phyloP scores from a whole-genome alignment of 2,329 filamentous ascomycete species.

The Fusarium tjaetaba region DNA sequence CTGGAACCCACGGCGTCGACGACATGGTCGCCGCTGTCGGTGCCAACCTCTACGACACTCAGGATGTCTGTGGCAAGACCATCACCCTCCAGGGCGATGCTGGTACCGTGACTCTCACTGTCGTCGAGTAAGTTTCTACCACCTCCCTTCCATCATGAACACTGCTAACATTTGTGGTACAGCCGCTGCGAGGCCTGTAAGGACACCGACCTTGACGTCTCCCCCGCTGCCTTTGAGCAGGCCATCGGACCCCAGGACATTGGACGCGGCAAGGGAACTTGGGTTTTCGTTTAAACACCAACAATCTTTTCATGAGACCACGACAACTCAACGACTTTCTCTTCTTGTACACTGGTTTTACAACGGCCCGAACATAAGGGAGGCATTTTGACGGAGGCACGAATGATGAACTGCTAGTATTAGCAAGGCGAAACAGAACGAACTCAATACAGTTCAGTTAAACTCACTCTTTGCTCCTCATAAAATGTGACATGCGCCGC shows the following conservation, averaged over 20 bases:
- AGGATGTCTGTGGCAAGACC: slow-evolving; percentile 67
- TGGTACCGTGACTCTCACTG: slow-evolving; percentile 64
- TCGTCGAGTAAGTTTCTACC: slow-evolving; percentile 63
- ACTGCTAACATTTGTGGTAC: neutral
- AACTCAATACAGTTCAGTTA: slow-evolving; percentile 8
- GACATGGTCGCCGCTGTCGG: slow-evolving; percentile 75
- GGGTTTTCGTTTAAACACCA: slow-evolving; percentile 10
- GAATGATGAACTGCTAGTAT: slow-evolving; percentile 21
- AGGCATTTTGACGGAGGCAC: slow-evolving; percentile 10
- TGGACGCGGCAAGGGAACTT: slow-evolving; percentile 29
- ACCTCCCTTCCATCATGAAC: neutral
- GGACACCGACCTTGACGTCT: slow-evolving; percentile 60
- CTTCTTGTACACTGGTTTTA: slow-evolving; percentile 22
- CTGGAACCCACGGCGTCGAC: slow-evolving; percentile 60
- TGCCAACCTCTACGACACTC: slow-evolving; percentile 72
- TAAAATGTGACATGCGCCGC: neutral
- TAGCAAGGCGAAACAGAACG: neutral
- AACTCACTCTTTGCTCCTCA: neutral
- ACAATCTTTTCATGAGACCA: slow-evolving; percentile 1
- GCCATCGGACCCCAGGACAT: slow-evolving; percentile 49
- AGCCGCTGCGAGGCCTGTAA: slow-evolving; percentile 64
- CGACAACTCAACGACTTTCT: neutral
- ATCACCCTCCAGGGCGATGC: slow-evolving; percentile 67
- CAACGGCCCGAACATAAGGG: slow-evolving; percentile 21
- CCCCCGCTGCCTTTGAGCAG: slow-evolving; percentile 56